These are phyloP conservation scores for Euryodendron excelsum DNA, from an alignment of 148 eudicot genomes.

Conservation along the genomic window DNA sequence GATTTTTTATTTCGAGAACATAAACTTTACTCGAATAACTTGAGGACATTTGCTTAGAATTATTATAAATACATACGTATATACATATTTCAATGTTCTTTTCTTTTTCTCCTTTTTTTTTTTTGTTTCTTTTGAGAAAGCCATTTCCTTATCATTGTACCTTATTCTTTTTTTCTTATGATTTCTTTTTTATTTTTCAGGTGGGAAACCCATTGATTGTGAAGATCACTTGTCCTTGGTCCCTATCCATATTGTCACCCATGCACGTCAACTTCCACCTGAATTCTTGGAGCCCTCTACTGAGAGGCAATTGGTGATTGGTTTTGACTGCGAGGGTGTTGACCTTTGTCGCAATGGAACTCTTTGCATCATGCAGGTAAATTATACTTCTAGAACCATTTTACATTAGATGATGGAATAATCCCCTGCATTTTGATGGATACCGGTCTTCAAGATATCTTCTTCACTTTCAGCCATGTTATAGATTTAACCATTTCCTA, in stretches of 20 bases:
- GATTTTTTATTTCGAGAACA: background rate
- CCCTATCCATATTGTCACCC: slow-evolving; percentile 74
- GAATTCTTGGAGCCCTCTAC: slow-evolving; percentile 73
- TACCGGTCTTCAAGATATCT: background rate
- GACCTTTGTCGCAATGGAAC: slow-evolving; percentile 82
- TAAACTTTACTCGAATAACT: background rate
- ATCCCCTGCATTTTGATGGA: background rate
- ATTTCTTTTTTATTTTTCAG: slow-evolving; percentile 26
- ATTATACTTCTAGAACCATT: background rate
- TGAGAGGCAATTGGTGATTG: slow-evolving; percentile 58
- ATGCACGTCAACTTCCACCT: slow-evolving; percentile 71
- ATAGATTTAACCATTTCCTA: background rate
- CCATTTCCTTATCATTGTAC: background rate
- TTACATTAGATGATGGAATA: background rate
- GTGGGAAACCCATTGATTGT: slow-evolving; percentile 37
- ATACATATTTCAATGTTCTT: background rate
- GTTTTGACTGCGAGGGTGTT: slow-evolving; percentile 95
- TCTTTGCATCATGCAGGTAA: slow-evolving; percentile 91
- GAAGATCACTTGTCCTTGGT: slow-evolving; percentile 38
- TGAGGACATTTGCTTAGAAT: background rate
- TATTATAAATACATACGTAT: background rate
- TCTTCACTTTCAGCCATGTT: background rate
- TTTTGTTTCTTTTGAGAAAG: too few relatives aligned
- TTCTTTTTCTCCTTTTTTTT: background rate
- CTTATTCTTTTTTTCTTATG: background rate